Conservation (phyloP, 805 yeast genomes). For the Candida montana region DNA sequence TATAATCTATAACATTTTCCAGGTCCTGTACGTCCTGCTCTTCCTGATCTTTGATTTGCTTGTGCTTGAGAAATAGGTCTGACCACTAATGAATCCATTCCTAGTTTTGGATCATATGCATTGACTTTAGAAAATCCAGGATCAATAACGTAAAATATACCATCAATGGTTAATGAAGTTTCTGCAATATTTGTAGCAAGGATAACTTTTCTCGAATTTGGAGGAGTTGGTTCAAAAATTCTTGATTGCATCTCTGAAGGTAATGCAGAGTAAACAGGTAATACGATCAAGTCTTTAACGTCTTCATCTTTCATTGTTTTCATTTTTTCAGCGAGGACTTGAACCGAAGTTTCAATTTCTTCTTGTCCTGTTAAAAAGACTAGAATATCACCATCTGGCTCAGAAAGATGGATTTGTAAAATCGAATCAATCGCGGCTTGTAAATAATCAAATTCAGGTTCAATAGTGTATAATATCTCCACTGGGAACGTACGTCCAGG, state of each 20-base stretch:
- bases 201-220: conserved; percentile 79
- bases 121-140: conserved; percentile 93
- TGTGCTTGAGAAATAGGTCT: conserved; percentile 92
- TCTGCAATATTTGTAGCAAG: conserved; percentile 97
- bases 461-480: conserved; percentile 69
- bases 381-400: conserved; percentile 71
- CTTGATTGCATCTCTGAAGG: conserved; percentile 87
- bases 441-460: conserved; percentile 83
- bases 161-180: conserved; percentile 94
- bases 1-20: conserved; percentile 92
- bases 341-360: conserved; percentile 89
- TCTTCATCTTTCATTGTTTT: conserved; percentile 54
- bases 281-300: conserved; percentile 60
- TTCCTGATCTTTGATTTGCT: conserved; percentile 91
- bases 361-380: conserved; percentile 91
- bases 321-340: conserved; percentile 59
- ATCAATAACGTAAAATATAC: conserved; percentile 85
- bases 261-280: conserved; percentile 87
- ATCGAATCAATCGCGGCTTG: conserved; percentile 81
- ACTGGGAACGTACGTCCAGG: conserved; percentile 94
- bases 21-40: conserved; percentile 97
- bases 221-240: conserved; percentile 86
- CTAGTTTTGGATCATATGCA: conserved; percentile 79
- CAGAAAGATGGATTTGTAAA: conserved; percentile 78
- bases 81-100: conserved; percentile 84